These are phyloP conservation scores for Colletotrichum costaricense DNA, from an alignment of 2,329 filamentous ascomycete genomes.

Conservation along the genomic window DNA sequence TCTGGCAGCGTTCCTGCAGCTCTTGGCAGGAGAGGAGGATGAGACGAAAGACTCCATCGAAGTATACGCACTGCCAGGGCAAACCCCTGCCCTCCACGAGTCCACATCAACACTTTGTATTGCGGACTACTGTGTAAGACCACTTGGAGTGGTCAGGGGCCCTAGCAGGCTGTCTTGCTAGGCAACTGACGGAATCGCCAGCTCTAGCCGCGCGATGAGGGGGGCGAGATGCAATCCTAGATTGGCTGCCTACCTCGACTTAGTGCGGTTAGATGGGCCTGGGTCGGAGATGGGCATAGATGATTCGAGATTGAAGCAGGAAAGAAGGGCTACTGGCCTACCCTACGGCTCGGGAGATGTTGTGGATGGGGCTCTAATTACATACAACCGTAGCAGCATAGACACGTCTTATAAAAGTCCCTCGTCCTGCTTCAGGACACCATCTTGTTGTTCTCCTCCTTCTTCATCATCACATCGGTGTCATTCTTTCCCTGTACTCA, in stretches of 20 bases:
- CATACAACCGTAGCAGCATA: not conserved
- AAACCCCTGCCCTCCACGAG: constrained; percentile 10
- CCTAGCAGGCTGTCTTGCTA: not conserved
- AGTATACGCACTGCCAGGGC: not conserved
- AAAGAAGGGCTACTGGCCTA: not conserved
- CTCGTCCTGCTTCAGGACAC: not conserved
- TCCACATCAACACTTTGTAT: constrained; percentile 4
- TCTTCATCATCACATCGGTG: constrained; percentile 33
- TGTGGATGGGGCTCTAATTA: not conserved
- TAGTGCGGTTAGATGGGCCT: constrained; percentile 27
- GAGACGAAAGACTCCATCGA: constrained; percentile 30
- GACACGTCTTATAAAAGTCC: constrained; percentile 21
- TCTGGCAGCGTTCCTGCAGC: constrained; percentile 21
- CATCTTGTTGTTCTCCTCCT: not conserved
- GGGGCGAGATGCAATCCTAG: constrained; percentile 15
- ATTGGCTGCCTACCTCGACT: constrained; percentile 17
- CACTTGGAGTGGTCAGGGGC: not conserved
- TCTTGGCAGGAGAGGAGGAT: constrained; percentile 31
- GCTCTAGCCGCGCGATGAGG: constrained; percentile 31
- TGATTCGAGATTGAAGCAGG: constrained; percentile 14
- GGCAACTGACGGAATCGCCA: constrained; percentile 30
- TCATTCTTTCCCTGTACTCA: constrained; percentile 34
- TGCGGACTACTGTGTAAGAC: not conserved
- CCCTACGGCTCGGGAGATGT: not conserved
- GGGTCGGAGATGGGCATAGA: constrained; percentile 31